Conservation (phyloP, 2,329 filamentous ascomycete genomes). For the Leptographium lundbergii region DNA sequence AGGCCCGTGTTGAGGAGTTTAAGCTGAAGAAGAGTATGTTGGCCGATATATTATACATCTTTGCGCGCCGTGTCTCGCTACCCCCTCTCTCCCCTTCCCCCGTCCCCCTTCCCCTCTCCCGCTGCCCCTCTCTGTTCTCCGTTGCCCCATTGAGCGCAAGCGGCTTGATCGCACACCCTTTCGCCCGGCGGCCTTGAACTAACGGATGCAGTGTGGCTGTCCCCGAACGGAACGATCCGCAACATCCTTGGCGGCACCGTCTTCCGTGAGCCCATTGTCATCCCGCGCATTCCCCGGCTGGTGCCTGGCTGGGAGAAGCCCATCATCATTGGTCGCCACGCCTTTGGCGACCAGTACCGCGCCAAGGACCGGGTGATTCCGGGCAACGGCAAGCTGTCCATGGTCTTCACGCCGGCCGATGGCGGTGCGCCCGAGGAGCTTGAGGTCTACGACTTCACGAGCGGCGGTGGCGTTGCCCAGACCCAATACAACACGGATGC, state of each 20-base stretch:
- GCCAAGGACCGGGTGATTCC: conserved; percentile 82
- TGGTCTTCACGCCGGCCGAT: conserved; percentile 80
- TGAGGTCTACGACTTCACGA: conserved; percentile 82
- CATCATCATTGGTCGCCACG: conserved; percentile 97
- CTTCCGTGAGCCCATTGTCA: conserved; percentile 98
- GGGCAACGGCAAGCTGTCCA: conserved; percentile 76
- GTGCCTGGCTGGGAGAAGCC: conserved; percentile 97
- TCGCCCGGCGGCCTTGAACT: neutral
- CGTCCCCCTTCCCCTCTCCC: neutral
- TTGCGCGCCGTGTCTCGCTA: neutral
- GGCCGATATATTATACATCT: neutral
- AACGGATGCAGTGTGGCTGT: conserved; percentile 70
- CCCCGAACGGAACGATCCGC: conserved; percentile 82
- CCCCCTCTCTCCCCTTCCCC: neutral
- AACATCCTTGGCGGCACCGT: conserved; percentile 80
- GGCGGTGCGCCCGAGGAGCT: conserved; percentile 73
- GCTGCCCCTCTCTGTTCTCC: neutral
- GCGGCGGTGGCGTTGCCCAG: conserved; percentile 77
- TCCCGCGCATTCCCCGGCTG: conserved; percentile 80
- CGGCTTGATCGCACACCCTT: neutral
- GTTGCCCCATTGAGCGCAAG: no score
- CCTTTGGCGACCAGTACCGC: conserved; percentile 97
- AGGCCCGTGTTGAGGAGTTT: conserved; percentile 93
- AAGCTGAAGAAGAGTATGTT: conserved; percentile 89
- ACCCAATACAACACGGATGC: conserved; percentile 98